Conservation (phyloP, 2,329 filamentous ascomycete species). For the Fusarium duplospermum region DNA sequence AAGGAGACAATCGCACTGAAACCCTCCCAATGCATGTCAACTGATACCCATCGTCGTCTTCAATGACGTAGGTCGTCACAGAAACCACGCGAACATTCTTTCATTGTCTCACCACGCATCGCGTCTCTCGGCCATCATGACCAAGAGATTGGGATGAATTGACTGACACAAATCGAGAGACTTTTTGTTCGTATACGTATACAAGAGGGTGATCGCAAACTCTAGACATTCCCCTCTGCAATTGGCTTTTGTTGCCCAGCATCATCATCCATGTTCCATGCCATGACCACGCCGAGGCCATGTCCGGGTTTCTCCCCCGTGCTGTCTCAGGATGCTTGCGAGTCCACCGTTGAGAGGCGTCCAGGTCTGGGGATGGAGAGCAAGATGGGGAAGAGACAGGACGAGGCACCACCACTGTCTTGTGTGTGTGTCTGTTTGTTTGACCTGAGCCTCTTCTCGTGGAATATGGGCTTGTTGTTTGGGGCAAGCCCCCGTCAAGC, state of each 20-base stretch:
- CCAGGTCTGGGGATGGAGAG: neutral
- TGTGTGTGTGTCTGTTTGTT: neutral
- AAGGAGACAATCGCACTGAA: neutral
- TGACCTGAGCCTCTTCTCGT: neutral
- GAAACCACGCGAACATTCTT: constrained; percentile 44
- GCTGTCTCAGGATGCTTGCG: constrained; percentile 35
- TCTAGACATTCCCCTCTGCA: constrained; percentile 13
- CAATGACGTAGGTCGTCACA: constrained; percentile 45
- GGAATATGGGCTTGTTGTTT: neutral
- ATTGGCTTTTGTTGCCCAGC: constrained; percentile 18
- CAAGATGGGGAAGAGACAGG: neutral
- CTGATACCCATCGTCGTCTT: constrained; percentile 30
- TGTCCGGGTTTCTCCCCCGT: constrained; percentile 2
- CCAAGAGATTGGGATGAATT: constrained; percentile 13
- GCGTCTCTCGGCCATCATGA: neutral
- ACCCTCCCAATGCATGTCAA: constrained; percentile 16
- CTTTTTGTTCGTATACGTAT: neutral
- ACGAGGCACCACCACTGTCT: too few species aligned
- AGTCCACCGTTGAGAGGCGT: neutral
- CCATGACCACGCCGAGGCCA: constrained; percentile 15
- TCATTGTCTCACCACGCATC: constrained; percentile 38
- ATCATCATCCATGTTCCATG: constrained; percentile 4
- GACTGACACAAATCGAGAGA: neutral
- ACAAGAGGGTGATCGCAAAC: neutral
- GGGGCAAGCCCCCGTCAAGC: constrained; percentile 1